phyloP scores from a whole-genome alignment of 768 basidiomycete species.

The Rhizopogon vesiculosus region DNA sequence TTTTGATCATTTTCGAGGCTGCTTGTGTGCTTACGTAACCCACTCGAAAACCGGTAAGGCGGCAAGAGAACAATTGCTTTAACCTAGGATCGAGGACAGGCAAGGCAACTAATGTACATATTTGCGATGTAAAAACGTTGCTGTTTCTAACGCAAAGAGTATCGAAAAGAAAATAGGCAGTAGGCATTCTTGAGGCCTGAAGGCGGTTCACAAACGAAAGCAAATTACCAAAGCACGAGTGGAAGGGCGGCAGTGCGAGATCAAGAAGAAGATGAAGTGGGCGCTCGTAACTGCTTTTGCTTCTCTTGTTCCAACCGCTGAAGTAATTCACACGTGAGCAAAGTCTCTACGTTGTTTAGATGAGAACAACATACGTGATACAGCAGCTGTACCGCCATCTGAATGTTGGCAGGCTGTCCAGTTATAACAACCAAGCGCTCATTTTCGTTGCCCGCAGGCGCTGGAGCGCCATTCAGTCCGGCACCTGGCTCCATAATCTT shows the following conservation, averaged over 20 bases:
- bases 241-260: background rate
- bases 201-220: background rate
- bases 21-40: conserved; percentile 19
- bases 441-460: conserved; percentile 70
- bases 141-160: background rate
- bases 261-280: conserved; percentile 26
- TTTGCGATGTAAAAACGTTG: background rate
- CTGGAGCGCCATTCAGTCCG: conserved; percentile 65
- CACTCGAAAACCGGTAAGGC: background rate
- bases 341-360: background rate
- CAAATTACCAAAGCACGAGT: background rate
- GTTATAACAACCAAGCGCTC: conserved; percentile 96
- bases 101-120: background rate
- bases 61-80: background rate
- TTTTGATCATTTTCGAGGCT: background rate
- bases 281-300: conserved; percentile 65
- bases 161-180: background rate
- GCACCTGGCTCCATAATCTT: conserved; percentile 99
- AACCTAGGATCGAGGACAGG: background rate
- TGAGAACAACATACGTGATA: conserved; percentile 59
- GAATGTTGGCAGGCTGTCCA: conserved; percentile 91
- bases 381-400: conserved; percentile 91
- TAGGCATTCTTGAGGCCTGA: background rate
- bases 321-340: conserved; percentile 7
- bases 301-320: conserved; percentile 88